Evolutionary conservation across 495 filamentous ascomycete species (phyloP).

Genomic region (Trichoderma asperelloides): DNA sequence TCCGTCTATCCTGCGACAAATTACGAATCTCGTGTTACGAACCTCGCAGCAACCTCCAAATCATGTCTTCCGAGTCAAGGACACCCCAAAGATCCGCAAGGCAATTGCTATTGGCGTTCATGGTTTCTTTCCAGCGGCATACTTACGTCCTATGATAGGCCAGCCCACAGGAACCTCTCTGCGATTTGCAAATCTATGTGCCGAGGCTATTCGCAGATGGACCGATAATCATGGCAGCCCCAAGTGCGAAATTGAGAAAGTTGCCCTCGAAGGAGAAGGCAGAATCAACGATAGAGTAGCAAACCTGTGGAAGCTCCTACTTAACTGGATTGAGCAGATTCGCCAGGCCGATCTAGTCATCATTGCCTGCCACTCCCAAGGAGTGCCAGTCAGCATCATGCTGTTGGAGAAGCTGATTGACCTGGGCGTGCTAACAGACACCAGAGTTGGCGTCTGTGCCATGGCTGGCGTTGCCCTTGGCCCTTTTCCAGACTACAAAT

Average conservation of each 20-base stretch:
- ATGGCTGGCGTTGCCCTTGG: constrained; percentile 93
- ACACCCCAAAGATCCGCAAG: constrained; percentile 63
- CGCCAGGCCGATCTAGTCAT: constrained; percentile 80
- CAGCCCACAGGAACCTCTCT: constrained; percentile 94
- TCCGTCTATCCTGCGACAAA: constrained; percentile 62
- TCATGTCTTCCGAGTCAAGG: constrained; percentile 64
- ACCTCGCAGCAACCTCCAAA: constrained; percentile 50
- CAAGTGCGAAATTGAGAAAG: constrained; percentile 70
- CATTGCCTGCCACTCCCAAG: constrained; percentile 88
- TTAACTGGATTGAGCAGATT: constrained; percentile 93
- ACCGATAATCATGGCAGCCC: constrained; percentile 56
- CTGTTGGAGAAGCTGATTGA: constrained; percentile 85
- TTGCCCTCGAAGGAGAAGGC: constrained; percentile 96
- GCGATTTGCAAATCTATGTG: constrained; percentile 82
- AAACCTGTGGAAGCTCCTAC: constrained; percentile 82
- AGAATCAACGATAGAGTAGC: constrained; percentile 84
- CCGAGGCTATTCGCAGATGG: constrained; percentile 76
- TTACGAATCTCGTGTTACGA: constrained; percentile 57
- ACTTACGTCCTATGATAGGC: constrained; percentile 78
- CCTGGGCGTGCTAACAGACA: constrained; percentile 59
- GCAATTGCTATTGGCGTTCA: constrained; percentile 92
- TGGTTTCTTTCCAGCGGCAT: constrained; percentile 80
- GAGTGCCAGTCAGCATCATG: constrained; percentile 88
- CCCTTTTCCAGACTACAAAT: constrained; percentile 80
- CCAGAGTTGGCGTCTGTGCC: constrained; percentile 72